Conservation (phyloP, 306 rosid genomes). For the Castanopsis chinensis region DNA sequence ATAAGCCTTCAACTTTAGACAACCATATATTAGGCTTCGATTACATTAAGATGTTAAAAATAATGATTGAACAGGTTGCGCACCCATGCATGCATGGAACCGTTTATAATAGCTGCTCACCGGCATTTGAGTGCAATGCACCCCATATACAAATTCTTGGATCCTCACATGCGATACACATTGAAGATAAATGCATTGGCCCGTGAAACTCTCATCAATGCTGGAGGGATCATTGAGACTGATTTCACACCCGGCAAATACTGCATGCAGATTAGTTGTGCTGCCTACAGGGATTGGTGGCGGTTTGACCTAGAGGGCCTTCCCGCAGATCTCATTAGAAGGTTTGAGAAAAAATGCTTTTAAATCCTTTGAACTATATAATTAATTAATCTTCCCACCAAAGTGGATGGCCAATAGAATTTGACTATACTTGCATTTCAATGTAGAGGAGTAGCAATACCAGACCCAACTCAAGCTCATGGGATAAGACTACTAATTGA, state of each 20-base stretch:
- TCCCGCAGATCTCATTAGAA: slow-evolving; percentile 40
- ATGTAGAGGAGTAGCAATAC: slow-evolving; percentile 37
- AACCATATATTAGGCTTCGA: too few relatives aligned
- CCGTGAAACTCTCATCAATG: slow-evolving; percentile 32
- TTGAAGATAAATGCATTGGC: slow-evolving; percentile 28
- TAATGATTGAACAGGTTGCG: slow-evolving; percentile 24
- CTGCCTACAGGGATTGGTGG: slow-evolving; percentile 44
- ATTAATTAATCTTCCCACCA: too few relatives aligned
- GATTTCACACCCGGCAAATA: slow-evolving; percentile 34
- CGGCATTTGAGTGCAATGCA: slow-evolving; percentile 49
- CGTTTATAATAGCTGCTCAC: slow-evolving; percentile 40
- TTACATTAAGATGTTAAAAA: too few relatives aligned
- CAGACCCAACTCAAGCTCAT: slow-evolving; percentile 28
- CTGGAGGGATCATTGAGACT: slow-evolving; percentile 23
- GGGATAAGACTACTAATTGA: slow-evolving; percentile 35
- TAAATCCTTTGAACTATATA: too few relatives aligned
- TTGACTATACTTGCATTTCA: neutral
- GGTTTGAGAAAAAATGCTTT: slow-evolving; percentile 3
- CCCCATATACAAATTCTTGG: slow-evolving; percentile 40
- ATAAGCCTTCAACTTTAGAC: too few relatives aligned
- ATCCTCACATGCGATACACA: slow-evolving; percentile 44
- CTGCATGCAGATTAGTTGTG: slow-evolving; percentile 31
- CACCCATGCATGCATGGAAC: slow-evolving; percentile 42
- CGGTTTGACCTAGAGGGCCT: slow-evolving; percentile 34
- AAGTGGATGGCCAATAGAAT: too few relatives aligned